phyloP scores from a whole-genome alignment of 768 basidiomycete species.

The Kwoniella sp. region DNA sequence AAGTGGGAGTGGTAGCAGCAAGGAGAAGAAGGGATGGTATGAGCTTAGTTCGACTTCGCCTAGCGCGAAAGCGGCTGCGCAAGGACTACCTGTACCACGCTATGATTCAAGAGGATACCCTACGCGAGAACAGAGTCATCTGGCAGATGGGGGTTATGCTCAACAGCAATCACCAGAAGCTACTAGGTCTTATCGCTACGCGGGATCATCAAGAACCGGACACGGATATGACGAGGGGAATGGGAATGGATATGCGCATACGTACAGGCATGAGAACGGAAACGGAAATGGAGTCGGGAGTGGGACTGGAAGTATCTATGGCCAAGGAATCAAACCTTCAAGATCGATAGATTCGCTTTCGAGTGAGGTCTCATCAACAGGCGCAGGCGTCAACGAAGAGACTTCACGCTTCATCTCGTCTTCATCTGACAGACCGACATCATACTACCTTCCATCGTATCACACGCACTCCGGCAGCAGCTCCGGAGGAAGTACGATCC shows the following conservation, averaged over 20 bases:
- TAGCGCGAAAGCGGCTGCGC: neutral
- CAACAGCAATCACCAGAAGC: constrained; percentile 3
- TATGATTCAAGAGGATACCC: constrained; percentile 48
- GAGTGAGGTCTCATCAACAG: constrained; percentile 40
- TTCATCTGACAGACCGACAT: constrained; percentile 16
- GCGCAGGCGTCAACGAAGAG: constrained; percentile 42
- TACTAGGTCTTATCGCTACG: neutral
- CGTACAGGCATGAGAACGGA: neutral
- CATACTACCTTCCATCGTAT: constrained; percentile 26
- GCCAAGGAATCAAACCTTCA: constrained; percentile 14
- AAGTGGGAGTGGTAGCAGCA: neutral
- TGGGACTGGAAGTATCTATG: neutral
- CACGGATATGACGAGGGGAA: constrained; percentile 5
- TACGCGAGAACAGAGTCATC: constrained; percentile 16
- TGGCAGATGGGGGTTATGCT: neutral
- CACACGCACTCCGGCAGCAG: constrained; percentile 15
- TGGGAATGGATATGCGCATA: neutral
- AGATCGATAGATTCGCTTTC: constrained; percentile 27
- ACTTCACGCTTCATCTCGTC: constrained; percentile 29
- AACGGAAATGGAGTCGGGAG: neutral
- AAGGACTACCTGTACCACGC: constrained; percentile 23
- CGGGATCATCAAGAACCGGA: neutral
- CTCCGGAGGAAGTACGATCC: constrained; percentile 1
- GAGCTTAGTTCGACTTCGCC: constrained; percentile 4
- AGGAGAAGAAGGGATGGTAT: constrained; percentile 4